Percentiles rank a stretch among this genome's conserved stretches.
Evolutionary conservation across 768 basidiomycete genomes (phyloP).

Genomic region (Gautieria morchelliformis): DNA sequence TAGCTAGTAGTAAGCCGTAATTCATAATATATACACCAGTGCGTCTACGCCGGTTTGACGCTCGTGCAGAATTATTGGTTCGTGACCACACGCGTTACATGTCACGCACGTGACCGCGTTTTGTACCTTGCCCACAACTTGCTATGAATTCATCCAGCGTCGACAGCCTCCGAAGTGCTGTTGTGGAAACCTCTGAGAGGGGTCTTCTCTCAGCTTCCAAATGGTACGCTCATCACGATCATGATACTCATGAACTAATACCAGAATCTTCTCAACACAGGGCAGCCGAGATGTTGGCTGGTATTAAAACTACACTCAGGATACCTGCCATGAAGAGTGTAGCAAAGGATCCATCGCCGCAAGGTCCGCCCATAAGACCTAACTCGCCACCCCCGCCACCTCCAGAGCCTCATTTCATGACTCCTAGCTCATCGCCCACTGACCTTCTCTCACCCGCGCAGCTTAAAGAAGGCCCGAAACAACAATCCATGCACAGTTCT

Average conservation of each 20-base stretch:
- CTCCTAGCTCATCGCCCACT: slow-evolving; percentile 19
- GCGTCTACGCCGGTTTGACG: too few species aligned
- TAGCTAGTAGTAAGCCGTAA: too few species aligned
- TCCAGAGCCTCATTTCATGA: slow-evolving; percentile 28
- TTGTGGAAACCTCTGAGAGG: slow-evolving; percentile 65
- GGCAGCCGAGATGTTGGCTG: slow-evolving; percentile 62
- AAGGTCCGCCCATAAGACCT: slow-evolving; percentile 16
- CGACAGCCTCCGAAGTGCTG: slow-evolving; percentile 46
- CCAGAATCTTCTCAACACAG: slow-evolving; percentile 25
- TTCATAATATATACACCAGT: too few species aligned
- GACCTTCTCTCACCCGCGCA: neutral
- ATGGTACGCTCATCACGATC: slow-evolving; percentile 39
- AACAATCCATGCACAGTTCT: slow-evolving; percentile 27
- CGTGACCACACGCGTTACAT: too few species aligned
- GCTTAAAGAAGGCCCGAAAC: slow-evolving; percentile 12
- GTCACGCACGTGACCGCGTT: too few species aligned
- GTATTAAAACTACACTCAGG: slow-evolving; percentile 1
- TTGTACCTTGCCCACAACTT: neutral
- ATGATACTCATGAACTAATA: slow-evolving; percentile 3
- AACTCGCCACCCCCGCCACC: slow-evolving; percentile 53
- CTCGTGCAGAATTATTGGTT: too few species aligned
- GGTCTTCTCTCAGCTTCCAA: slow-evolving; percentile 64
- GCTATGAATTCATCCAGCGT: slow-evolving; percentile 6
- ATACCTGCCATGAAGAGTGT: slow-evolving; percentile 37
- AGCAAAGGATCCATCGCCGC: slow-evolving; percentile 27